Conservation (phyloP, 2,329 filamentous ascomycete genomes). For the Pyrenochaeta sp. region DNA sequence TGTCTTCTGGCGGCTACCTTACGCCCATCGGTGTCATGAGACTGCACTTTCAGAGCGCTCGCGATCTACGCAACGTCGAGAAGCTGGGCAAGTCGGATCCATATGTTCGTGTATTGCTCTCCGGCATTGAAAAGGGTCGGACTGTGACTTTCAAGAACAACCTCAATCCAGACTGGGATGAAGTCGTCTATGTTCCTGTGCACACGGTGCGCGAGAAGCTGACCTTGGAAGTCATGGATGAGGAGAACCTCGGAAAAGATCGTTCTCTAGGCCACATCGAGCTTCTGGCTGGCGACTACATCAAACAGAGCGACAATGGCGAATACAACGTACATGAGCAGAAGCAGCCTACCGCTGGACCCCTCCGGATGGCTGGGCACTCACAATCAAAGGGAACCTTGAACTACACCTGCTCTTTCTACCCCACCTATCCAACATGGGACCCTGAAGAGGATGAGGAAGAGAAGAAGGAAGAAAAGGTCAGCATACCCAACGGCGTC, state of each 20-base stretch:
- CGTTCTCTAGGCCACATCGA: constrained; percentile 85
- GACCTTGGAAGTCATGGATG: constrained; percentile 93
- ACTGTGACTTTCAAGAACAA: constrained; percentile 98
- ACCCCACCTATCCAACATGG: constrained; percentile 83
- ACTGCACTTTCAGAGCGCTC: constrained; percentile 86
- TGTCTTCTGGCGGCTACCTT: constrained; percentile 84
- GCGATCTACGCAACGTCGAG: constrained; percentile 88
- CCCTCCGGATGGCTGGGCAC: constrained; percentile 77
- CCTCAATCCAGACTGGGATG: constrained; percentile 93
- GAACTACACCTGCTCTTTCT: constrained; percentile 87
- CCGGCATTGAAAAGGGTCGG: constrained; percentile 86
- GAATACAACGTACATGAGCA: constrained; percentile 82
- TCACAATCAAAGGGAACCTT: constrained; percentile 80
- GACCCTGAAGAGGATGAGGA: constrained; percentile 87
- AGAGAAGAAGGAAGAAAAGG: constrained; percentile 52
- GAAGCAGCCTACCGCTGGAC: constrained; percentile 72
- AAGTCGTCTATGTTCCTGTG: constrained; percentile 92
- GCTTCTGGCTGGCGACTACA: constrained; percentile 78
- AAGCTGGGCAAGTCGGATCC: constrained; percentile 97
- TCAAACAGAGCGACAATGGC: constrained; percentile 78
- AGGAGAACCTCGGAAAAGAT: constrained; percentile 91
- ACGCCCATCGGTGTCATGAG: constrained; percentile 95
- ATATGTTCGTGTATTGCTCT: constrained; percentile 87
- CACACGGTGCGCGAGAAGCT: constrained; percentile 86
- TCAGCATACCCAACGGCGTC: constrained; percentile 26